phyloP scores from a whole-genome alignment of 148 eudicot species.

The Vaccinium darrowii region DNA sequence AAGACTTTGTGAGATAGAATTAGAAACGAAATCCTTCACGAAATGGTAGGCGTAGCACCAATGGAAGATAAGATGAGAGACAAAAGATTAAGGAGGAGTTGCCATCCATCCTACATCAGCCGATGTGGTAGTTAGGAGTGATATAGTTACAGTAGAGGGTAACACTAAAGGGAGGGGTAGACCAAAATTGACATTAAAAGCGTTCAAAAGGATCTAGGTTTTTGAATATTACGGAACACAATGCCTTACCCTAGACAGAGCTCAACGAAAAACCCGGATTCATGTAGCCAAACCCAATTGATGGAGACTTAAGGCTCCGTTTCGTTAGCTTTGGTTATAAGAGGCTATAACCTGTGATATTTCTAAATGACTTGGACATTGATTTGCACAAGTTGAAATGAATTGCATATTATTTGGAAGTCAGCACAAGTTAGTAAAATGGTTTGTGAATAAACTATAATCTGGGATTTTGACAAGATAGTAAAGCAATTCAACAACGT shows the following conservation, averaged over 20 bases:
- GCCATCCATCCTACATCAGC: background rate
- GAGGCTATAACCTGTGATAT: background rate
- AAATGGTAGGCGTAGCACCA: background rate
- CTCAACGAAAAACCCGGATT: background rate
- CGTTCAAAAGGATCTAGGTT: background rate
- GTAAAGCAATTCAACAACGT: background rate
- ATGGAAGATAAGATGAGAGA: background rate
- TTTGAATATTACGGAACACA: too few species aligned
- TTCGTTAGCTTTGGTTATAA: background rate
- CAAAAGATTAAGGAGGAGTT: background rate
- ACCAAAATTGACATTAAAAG: background rate
- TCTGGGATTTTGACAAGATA: background rate
- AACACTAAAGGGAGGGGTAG: background rate
- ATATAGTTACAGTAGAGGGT: background rate
- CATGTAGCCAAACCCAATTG: background rate
- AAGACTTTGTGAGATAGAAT: background rate
- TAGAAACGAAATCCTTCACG: background rate
- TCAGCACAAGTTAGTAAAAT: background rate
- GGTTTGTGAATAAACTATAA: background rate
- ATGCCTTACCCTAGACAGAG: background rate
- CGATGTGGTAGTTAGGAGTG: background rate
- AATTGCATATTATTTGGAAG: background rate
- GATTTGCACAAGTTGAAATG: background rate
- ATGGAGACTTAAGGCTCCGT: background rate
- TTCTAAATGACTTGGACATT: background rate